Base-by-base conservation (phyloP, 306 rosid species). In the Medicago lupulina region DNA sequence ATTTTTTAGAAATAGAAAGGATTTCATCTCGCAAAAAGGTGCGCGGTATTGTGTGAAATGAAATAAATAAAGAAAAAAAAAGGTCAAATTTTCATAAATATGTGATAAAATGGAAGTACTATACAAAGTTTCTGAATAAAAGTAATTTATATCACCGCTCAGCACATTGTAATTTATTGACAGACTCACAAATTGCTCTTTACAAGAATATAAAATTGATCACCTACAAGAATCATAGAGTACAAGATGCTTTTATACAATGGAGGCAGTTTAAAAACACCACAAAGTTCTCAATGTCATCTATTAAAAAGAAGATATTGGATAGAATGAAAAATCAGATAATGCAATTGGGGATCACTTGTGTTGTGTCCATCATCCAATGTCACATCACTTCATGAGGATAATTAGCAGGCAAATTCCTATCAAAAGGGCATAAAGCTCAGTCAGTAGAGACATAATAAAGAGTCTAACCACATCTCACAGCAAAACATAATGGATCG, bases 321-420 rank as follows among this genome's bases (percentile, higher is more conserved):
- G 38, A 34, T 34, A 80, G 19, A 64, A 40, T 40, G 71, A 34
- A 69, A 82, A 75, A 72, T 70, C 67, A 44, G 68, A 41, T 77
- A 63, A 75, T 59, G 46, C 79, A 76, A 58, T 16, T 43, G 13
- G 31, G 72, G 31, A 68, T 67, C 46, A 28, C 61, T 8, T 11
- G 57, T 70, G 51, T 58, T 51, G 63, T 60, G 47, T 40, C 50
- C 38, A 34, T 34, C 38, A 34, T 34, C 51, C 51, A 46, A n/a
- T 50, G 41, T 60, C 53, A 19, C 58, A 67, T 28, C 70, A 49
- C 73, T 76, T 73, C 70, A 80, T 73, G 66, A 28, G 31, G 31
- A 28, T 43, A 53, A 82, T 77, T 49, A 50, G 69, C 69, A 50
- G 53, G 78, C 79, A 85, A 81, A 28, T 44, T 81, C 85, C 82